These are phyloP conservation scores for Apiotrichum sp. DNA, from an alignment of 1,284 basidiomycete genomes.

Conservation along the genomic window DNA sequence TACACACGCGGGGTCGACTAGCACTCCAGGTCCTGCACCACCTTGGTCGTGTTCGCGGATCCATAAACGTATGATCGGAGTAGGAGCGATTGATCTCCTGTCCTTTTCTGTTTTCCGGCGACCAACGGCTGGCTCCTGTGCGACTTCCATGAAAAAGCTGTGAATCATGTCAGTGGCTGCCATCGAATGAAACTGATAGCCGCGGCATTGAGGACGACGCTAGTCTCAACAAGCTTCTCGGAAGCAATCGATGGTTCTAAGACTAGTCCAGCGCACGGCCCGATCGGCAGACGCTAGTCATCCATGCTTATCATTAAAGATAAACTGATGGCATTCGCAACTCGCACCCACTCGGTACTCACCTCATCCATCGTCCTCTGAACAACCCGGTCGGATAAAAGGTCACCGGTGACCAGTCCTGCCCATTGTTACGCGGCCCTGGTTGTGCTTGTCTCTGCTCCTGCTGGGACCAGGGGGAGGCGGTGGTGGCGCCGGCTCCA, in stretches of 20 bases:
- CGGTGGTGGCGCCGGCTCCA: neutral
- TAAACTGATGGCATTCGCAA: too few species aligned
- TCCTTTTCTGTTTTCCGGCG: conserved; percentile 34
- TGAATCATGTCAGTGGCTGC: too few species aligned
- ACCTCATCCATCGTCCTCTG: conserved; percentile 27
- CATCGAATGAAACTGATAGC: too few species aligned
- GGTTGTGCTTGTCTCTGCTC: too few species aligned
- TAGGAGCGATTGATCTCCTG: conserved; percentile 10
- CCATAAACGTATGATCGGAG: conserved; percentile 26
- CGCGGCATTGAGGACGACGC: too few species aligned
- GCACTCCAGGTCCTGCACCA: neutral
- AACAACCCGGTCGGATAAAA: conserved; percentile 17
- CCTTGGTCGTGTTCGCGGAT: conserved; percentile 15
- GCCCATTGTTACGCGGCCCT: too few species aligned
- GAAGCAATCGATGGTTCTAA: too few species aligned
- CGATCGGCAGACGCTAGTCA: too few species aligned
- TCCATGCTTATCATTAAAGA: too few species aligned
- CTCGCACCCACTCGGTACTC: conserved; percentile 4
- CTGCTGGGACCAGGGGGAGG: neutral
- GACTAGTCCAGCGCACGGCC: too few species aligned
- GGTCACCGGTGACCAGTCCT: neutral
- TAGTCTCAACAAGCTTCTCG: too few species aligned
- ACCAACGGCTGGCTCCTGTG: conserved; percentile 29
- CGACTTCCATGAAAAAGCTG: conserved; percentile 26
- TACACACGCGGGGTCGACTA: conserved; percentile 13